phyloP scores from a whole-genome alignment of 2,329 filamentous ascomycete species.

The Trichoderma atroviride region DNA sequence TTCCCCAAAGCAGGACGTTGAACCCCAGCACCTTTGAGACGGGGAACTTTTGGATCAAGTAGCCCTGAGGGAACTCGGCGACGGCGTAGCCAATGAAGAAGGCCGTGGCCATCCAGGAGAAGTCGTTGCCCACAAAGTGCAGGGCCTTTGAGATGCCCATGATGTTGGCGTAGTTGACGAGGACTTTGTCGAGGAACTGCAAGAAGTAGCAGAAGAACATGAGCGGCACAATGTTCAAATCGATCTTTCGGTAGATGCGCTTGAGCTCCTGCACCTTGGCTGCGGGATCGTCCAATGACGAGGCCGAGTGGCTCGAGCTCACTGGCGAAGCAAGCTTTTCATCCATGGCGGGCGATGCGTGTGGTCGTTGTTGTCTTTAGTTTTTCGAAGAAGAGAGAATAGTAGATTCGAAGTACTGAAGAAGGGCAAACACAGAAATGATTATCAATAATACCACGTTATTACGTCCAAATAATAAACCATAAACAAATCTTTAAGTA shows the following conservation, averaged over 20 bases:
- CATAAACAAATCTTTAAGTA: not conserved
- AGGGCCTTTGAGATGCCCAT: constrained; percentile 36
- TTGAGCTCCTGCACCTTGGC: constrained; percentile 7
- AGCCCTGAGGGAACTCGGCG: constrained; percentile 37
- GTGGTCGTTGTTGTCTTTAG: not conserved
- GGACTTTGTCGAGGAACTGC: constrained; percentile 36
- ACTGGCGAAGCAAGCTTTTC: constrained; percentile 11
- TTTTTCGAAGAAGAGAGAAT: not conserved
- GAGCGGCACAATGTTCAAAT: constrained; percentile 34
- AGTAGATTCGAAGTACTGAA: not conserved
- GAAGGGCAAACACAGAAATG: not conserved
- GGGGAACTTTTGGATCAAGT: constrained; percentile 40
- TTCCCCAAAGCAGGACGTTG: constrained; percentile 42
- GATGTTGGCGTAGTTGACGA: constrained; percentile 38
- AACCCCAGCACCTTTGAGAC: constrained; percentile 40
- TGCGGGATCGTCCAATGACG: constrained; percentile 1
- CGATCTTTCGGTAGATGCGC: constrained; percentile 33
- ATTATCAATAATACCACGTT: constrained; percentile 8
- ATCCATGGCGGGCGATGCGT: not conserved
- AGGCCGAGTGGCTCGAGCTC: constrained; percentile 8
- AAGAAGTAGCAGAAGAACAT: constrained; percentile 36
- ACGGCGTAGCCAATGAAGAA: constrained; percentile 39
- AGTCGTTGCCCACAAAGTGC: constrained; percentile 39
- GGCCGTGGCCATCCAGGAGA: constrained; percentile 38
- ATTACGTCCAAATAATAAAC: constrained; percentile 2